Conservation (phyloP, 768 basidiomycete genomes). For the Trichaptum fuscoviolaceum region DNA sequence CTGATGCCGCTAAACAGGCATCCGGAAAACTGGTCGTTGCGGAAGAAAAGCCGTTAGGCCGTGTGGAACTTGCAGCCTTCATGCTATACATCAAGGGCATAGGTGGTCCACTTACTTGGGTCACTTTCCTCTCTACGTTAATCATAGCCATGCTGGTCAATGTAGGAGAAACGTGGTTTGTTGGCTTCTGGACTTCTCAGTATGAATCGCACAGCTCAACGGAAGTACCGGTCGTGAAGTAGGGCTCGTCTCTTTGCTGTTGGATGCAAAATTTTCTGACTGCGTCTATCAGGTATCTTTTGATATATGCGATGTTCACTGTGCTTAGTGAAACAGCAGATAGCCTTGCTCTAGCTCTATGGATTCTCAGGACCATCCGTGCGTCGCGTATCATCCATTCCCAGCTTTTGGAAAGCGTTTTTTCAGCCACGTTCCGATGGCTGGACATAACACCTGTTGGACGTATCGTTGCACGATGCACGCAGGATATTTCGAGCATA, state of each 20-base stretch:
- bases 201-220: slow-evolving; percentile 23
- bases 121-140: slow-evolving; percentile 23
- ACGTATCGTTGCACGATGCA: slow-evolving; percentile 26
- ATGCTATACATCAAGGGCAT: slow-evolving; percentile 18
- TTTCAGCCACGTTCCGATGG: slow-evolving; percentile 14
- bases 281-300: no score
- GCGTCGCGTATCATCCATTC: slow-evolving; percentile 27
- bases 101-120: slow-evolving; percentile 12
- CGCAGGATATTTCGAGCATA: slow-evolving; percentile 18
- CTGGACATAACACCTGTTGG: slow-evolving; percentile 25
- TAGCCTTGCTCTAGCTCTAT: slow-evolving; percentile 24
- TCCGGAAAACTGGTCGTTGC: slow-evolving; percentile 57
- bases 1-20: slow-evolving; percentile 16
- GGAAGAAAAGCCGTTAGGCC: slow-evolving; percentile 59
- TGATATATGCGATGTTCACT: no score
- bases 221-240: slow-evolving; percentile 29
- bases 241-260: no score
- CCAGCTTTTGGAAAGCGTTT: not conserved
- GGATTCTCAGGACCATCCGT: slow-evolving; percentile 34
- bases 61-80: slow-evolving; percentile 47
- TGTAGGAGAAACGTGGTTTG: slow-evolving; percentile 6
- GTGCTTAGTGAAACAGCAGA: not conserved
- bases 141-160: slow-evolving; percentile 25
- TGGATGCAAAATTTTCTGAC: no score
- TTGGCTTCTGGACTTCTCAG: slow-evolving; percentile 4